Conservation (phyloP, 1,284 basidiomycete genomes). For the Ceratobasidium sp. region DNA sequence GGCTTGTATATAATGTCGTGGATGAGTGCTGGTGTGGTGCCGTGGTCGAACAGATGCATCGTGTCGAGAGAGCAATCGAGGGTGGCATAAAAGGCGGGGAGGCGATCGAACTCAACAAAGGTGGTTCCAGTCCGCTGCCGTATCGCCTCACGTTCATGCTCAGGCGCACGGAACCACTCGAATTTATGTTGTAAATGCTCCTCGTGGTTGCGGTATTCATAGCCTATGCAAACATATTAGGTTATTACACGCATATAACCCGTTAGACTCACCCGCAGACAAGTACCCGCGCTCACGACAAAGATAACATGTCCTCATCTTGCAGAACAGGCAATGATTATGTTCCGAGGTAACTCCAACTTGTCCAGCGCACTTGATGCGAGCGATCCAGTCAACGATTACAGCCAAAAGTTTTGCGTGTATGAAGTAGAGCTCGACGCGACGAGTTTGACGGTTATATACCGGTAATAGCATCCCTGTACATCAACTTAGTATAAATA, state of each 20-base stretch:
- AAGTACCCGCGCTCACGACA: slow-evolving; percentile 2
- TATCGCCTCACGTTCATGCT: not conserved
- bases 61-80: not conserved
- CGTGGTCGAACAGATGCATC: not conserved
- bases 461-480: too few relatives aligned
- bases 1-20: not conserved
- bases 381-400: not conserved
- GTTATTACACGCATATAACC: too few relatives aligned
- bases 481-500: too few relatives aligned
- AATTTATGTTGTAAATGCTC: not conserved
- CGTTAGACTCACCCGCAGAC: too few relatives aligned
- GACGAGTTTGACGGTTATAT: too few relatives aligned
- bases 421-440: not conserved
- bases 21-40: not conserved
- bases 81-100: not conserved
- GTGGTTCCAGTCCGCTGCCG: not conserved
- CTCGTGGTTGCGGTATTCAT: not conserved
- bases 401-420: not conserved
- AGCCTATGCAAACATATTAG: too few relatives aligned
- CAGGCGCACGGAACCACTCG: not conserved
- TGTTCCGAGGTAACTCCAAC: not conserved
- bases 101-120: slow-evolving; percentile 3
- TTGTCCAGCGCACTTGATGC: slow-evolving; percentile 13
- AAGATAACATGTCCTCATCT: slow-evolving; percentile 1
- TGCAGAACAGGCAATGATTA: slow-evolving; percentile 29